Evolutionary conservation across 495 filamentous ascomycete genomes (phyloP).

Genomic region (Daldinia decipiens): DNA sequence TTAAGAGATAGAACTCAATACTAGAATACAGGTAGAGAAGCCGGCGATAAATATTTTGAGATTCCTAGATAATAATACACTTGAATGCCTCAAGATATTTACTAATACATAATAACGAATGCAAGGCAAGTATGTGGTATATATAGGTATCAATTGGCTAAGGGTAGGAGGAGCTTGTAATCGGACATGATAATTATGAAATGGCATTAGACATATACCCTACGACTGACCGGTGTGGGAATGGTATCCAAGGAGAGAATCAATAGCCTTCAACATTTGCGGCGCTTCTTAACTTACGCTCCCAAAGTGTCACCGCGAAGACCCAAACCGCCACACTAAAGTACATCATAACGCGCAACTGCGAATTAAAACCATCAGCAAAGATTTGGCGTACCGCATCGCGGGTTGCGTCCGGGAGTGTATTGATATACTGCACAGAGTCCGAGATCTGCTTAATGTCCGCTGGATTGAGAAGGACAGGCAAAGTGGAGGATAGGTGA

Average conservation of each 20-base stretch:
- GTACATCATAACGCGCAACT: slow-evolving; percentile 35
- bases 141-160: background rate
- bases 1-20: slow-evolving; percentile 6
- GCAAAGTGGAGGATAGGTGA: slow-evolving; percentile 25
- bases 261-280: slow-evolving; percentile 34
- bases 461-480: slow-evolving; percentile 10
- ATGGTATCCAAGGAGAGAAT: background rate
- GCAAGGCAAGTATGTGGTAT: background rate
- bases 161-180: background rate
- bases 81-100: background rate
- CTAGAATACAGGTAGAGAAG: slow-evolving; percentile 5
- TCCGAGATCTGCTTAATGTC: slow-evolving; percentile 31
- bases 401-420: slow-evolving; percentile 24
- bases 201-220: background rate
- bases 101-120: background rate
- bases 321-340: slow-evolving; percentile 33
- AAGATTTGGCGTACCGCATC: slow-evolving; percentile 33
- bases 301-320: slow-evolving; percentile 31
- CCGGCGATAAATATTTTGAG: background rate
- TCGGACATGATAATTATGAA: background rate
- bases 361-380: slow-evolving; percentile 28
- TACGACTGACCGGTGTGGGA: background rate
- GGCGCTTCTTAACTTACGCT: slow-evolving; percentile 29
- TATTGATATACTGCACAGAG: slow-evolving; percentile 30
- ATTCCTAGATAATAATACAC: background rate